Conservation (phyloP, 2,329 filamentous ascomycete species). For the Trichophaea hybrida region DNA sequence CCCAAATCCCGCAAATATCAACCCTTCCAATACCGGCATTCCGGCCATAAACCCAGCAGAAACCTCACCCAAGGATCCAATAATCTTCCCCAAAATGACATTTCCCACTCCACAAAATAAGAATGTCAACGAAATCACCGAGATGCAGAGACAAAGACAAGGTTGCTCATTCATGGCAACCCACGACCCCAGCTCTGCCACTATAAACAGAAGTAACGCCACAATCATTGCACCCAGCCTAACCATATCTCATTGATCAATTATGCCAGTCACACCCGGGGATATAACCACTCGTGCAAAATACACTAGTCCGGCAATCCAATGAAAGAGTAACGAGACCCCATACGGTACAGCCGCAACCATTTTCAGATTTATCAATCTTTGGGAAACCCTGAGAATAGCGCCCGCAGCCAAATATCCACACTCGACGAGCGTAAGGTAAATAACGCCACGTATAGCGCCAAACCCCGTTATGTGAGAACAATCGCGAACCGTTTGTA, state of each 20-base stretch:
- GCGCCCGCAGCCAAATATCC: background rate
- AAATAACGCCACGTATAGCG: background rate
- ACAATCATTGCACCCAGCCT: background rate
- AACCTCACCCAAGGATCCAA: background rate
- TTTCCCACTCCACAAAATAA: background rate
- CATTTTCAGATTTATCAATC: background rate
- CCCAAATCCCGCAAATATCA: background rate
- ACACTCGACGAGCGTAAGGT: background rate
- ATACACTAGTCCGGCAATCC: background rate
- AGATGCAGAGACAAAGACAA: background rate
- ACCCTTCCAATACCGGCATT: background rate
- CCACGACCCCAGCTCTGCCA: background rate
- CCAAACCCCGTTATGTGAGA: background rate
- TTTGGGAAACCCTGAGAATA: background rate
- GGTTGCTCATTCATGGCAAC: background rate
- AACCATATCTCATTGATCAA: background rate
- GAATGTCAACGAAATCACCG: background rate
- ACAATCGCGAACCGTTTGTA: background rate
- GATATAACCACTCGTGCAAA: background rate
- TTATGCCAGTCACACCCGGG: background rate
- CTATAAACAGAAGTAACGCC: background rate
- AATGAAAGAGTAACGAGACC: background rate
- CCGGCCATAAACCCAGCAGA: background rate
- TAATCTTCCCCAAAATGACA: background rate
- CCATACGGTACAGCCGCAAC: background rate